Percentiles rank a stretch among this genome's conserved stretches.
Conservation (phyloP, 2,329 filamentous ascomycete genomes). For the Fusarium tricinctum region DNA sequence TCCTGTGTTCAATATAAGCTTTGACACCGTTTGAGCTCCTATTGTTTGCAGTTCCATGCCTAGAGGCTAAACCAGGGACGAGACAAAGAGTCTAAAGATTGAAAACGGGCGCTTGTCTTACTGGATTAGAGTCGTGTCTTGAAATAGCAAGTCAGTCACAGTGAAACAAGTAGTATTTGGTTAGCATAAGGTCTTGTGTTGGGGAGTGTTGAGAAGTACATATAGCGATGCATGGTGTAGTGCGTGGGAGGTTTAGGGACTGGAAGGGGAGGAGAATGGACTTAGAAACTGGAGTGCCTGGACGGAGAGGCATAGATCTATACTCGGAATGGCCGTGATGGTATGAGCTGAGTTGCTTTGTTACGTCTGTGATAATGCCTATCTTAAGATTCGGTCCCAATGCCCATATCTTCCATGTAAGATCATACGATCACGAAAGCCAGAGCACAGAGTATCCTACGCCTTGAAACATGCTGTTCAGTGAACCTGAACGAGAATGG, state of each 20-base stretch:
- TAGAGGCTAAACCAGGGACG: conserved; percentile 4
- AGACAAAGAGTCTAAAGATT: neutral
- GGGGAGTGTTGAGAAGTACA: neutral
- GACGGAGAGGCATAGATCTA: neutral
- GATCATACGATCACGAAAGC: neutral
- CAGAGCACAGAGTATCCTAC: neutral
- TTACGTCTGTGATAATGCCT: neutral
- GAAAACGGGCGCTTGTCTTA: neutral
- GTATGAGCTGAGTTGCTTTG: neutral
- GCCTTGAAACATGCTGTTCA: neutral
- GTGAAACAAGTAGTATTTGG: neutral
- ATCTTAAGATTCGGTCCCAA: neutral
- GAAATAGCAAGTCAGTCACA: neutral
- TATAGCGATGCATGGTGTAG: neutral
- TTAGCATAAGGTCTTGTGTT: neutral
- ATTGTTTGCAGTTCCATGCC: neutral
- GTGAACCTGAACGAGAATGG: too few species aligned
- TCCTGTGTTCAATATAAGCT: neutral
- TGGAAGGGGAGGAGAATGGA: neutral
- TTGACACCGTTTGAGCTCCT: conserved; percentile 6
- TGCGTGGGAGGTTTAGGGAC: neutral
- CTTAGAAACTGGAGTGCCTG: neutral
- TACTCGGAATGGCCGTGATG: neutral
- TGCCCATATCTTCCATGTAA: neutral
- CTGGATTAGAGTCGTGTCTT: neutral